Evolutionary conservation across 768 basidiomycete genomes (phyloP).

Genomic region (Russula virescens): DNA sequence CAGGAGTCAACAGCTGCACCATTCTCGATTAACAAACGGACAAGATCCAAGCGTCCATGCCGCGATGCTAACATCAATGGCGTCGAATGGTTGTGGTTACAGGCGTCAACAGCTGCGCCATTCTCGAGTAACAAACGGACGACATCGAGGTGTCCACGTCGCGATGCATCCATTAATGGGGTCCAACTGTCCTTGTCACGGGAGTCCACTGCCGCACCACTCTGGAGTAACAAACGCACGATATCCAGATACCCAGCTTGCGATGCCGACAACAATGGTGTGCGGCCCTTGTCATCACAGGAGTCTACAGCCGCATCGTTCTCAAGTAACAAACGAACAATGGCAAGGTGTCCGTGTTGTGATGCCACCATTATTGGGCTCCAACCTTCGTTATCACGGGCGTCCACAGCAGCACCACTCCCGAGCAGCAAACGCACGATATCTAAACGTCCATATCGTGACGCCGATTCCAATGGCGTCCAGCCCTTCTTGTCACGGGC

Average conservation of each 20-base stretch:
- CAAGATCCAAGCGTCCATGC: neutral
- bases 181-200: neutral
- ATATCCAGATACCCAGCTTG: neutral
- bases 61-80: neutral
- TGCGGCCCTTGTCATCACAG: too few species aligned
- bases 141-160: neutral
- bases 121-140: neutral
- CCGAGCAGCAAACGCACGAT: too few species aligned
- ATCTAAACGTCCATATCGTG: too few species aligned
- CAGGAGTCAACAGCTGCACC: neutral
- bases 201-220: neutral
- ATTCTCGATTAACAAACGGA: neutral
- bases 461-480: too few species aligned
- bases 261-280: too few species aligned
- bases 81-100: neutral
- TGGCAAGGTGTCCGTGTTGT: too few species aligned
- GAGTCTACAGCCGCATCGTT: too few species aligned
- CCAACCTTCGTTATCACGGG: too few species aligned
- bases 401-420: too few species aligned
- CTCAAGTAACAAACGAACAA: too few species aligned
- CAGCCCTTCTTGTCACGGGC: too few species aligned
- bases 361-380: too few species aligned
- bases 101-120: neutral
- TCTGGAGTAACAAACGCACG: neutral
- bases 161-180: neutral